Evolutionary conservation across 2,329 filamentous ascomycete species (phyloP), one percentile per base, ranked within the genome.

Genomic region (Cercospora nicotianae): DNA sequence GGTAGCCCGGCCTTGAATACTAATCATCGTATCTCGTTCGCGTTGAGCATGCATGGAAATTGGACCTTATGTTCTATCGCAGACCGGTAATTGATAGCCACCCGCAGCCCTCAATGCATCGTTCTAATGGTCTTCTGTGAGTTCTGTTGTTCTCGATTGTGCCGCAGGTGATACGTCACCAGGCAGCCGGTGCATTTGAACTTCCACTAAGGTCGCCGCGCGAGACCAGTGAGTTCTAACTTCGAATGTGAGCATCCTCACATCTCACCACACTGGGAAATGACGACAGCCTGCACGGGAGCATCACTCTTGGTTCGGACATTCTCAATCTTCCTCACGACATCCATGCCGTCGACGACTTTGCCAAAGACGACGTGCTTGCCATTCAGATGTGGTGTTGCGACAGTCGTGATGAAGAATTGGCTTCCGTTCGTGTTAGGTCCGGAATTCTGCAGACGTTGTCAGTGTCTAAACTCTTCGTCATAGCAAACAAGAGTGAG

Each of bases 301-400:
- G 91, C 87, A 77, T 97, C 94, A 78, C 91, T 87, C 3, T 90
- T 92, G 9, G 92, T 95, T 80, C 94, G 90, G 33, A 92, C 95
- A 69, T 91, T 90, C 84, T 98, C 94, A 81, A 99, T 91, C 87
- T 96, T 98, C 73, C 85, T 87, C 53, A 98, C 91, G 5, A 97
- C 89, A 68, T 97, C 93, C 87, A 97, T 90, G 42, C 94, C 94
- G 48, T 94, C 91, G 55, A 93, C 84, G 1, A 98, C 94, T 78
- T 91, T 90, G 61, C 95, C 95, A 75, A 98, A 98, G 18, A 98
- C 94, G 66, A 97, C 93, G 79, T 99, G 95, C 82, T 98, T 98
- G 77, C 87, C 87, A 80, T 98, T 91, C 28, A 99, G 83, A 77
- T 96, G 96, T 1, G 93, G 92, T 0, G 94, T 95, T 5, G 91